Conservation (phyloP, 139 green algal species). For the Auxenochlorella protothecoides region DNA sequence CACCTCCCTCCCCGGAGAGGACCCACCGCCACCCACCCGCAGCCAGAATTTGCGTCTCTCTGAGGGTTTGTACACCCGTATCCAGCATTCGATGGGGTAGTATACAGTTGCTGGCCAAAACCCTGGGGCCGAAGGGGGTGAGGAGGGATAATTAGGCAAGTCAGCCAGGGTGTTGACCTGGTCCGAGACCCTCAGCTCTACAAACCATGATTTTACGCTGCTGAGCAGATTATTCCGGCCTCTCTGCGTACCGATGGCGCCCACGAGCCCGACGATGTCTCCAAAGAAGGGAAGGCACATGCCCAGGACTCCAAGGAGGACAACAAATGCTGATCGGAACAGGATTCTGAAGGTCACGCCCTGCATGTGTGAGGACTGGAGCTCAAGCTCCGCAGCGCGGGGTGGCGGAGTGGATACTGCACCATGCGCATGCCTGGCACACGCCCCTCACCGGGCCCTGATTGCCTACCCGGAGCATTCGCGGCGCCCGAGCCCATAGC, state of each 20-base stretch:
- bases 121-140: neutral
- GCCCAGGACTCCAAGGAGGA: constrained; percentile 15
- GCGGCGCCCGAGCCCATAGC: neutral
- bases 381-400: too few relatives aligned
- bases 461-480: too few relatives aligned
- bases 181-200: too few relatives aligned
- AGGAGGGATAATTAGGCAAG: neutral
- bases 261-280: constrained; percentile 8
- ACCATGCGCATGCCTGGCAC: too few relatives aligned
- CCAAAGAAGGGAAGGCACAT: constrained; percentile 22
- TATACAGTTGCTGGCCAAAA: constrained; percentile 26
- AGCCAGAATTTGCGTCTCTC: constrained; percentile 1
- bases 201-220: too few relatives aligned
- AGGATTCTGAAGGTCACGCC: constrained; percentile 1
- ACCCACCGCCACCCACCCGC: too few relatives aligned
- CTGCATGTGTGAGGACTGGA: too few relatives aligned
- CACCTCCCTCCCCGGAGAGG: too few relatives aligned
- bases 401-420: too few relatives aligned
- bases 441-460: too few relatives aligned
- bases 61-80: neutral
- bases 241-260: neutral
- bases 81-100: constrained; percentile 15
- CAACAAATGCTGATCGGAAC: constrained; percentile 14
- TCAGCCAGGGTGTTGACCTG: too few relatives aligned
- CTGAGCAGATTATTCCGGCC: too few relatives aligned